Evolutionary conservation across 2,329 filamentous ascomycete species (phyloP).

Genomic region (Calonectria pseudoreteaudii): DNA sequence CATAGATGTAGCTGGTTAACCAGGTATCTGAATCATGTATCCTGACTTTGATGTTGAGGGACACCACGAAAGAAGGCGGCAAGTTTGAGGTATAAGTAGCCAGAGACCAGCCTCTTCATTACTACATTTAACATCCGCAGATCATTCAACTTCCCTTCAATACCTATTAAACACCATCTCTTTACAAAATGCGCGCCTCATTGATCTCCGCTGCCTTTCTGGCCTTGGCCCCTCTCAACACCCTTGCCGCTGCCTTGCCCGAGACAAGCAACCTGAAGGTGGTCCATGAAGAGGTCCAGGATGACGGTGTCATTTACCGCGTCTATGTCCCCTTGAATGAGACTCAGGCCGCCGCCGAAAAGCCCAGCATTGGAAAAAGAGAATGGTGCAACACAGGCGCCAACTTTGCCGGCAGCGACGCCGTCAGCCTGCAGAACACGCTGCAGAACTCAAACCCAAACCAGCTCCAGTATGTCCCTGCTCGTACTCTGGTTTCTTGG

Average conservation of each 20-base stretch:
- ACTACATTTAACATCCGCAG: background rate
- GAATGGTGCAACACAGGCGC: background rate
- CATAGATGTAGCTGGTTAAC: background rate
- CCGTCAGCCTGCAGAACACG: background rate
- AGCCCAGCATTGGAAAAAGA: background rate
- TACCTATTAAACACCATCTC: background rate
- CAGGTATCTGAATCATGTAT: background rate
- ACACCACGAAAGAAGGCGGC: too few relatives aligned
- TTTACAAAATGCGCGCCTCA: background rate
- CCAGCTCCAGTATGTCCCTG: background rate
- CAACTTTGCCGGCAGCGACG: background rate
- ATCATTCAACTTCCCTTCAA: background rate
- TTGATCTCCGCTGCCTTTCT: background rate
- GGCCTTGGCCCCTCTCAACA: background rate
- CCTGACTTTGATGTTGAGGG: too few relatives aligned
- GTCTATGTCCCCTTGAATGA: background rate
- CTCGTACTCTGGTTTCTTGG: background rate
- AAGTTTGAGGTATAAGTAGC: background rate
- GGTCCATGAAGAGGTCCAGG: background rate
- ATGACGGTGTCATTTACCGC: background rate
- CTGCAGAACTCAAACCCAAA: background rate
- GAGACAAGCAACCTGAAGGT: background rate
- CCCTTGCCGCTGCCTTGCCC: background rate
- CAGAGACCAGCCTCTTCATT: too few relatives aligned
- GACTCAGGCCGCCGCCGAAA: background rate